These are phyloP conservation scores for Daldinia eschscholtzii DNA, from an alignment of 2,329 filamentous ascomycete genomes.

Conservation along the genomic window DNA sequence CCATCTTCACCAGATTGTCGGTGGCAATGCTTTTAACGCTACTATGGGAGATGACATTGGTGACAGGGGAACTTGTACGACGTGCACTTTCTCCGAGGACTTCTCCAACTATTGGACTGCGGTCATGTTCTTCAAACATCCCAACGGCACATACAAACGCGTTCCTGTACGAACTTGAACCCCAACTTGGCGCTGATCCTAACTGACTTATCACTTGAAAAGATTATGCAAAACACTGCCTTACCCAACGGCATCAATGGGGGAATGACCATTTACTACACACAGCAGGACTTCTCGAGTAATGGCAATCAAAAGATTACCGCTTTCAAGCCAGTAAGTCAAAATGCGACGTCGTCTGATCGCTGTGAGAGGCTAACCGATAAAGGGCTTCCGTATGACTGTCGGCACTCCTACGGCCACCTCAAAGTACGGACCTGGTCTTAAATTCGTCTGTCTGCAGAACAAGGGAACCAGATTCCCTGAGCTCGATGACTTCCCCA, in stretches of 20 bases:
- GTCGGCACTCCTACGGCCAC: constrained; percentile 54
- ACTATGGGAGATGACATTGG: constrained; percentile 49
- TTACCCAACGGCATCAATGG: constrained; percentile 49
- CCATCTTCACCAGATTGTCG: constrained; percentile 52
- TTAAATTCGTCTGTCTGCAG: constrained; percentile 59
- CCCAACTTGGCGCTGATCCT: too few species aligned
- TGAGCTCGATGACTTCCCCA: constrained; percentile 58
- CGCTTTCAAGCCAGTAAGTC: constrained; percentile 57
- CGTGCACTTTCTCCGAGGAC: constrained; percentile 51
- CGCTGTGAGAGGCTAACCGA: constrained; percentile 11
- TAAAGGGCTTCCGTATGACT: constrained; percentile 60
- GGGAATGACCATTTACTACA: constrained; percentile 53
- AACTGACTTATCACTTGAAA: too few species aligned
- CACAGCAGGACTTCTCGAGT: constrained; percentile 49
- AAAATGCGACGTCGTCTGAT: background rate
- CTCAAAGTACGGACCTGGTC: constrained; percentile 53
- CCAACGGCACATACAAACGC: constrained; percentile 51
- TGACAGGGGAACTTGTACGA: constrained; percentile 49
- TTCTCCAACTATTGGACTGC: constrained; percentile 53
- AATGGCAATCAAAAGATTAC: constrained; percentile 57
- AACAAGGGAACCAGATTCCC: constrained; percentile 56
- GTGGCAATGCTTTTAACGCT: constrained; percentile 52
- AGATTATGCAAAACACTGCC: constrained; percentile 50
- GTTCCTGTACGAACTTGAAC: constrained; percentile 37
- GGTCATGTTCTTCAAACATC: constrained; percentile 51